These are phyloP conservation scores for Corchorus capsularis DNA, from an alignment of 345 rosid species.

Conservation along the genomic window DNA sequence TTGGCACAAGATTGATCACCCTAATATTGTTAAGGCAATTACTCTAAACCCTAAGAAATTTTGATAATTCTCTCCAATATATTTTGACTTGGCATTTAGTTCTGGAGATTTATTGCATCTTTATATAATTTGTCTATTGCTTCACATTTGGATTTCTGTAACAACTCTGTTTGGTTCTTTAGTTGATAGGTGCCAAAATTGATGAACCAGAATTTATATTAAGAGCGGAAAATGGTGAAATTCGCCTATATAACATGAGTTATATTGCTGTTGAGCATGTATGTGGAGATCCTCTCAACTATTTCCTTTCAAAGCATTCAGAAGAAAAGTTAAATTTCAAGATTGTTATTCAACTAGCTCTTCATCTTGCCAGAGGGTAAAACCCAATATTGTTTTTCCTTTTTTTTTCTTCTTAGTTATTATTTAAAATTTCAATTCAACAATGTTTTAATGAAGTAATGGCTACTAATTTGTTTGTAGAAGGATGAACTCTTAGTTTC, in stretches of 20 bases:
- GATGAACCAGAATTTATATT: background rate
- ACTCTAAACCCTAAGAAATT: no score
- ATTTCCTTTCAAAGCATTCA: conserved; percentile 19
- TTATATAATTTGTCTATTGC: no score
- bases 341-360: conserved; percentile 13
- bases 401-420: background rate
- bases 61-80: no score
- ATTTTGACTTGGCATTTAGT: no score
- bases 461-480: no score
- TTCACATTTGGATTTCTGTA: no score
- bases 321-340: conserved; percentile 22
- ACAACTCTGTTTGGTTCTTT: background rate
- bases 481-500: no score
- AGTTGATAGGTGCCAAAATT: conserved; percentile 8
- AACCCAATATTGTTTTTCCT: background rate
- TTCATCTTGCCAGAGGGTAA: conserved; percentile 33
- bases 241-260: background rate
- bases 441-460: background rate
- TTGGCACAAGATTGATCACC: no score
- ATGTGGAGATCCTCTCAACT: conserved; percentile 16
- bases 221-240: background rate
- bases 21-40: no score
- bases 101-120: no score
- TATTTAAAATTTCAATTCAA: background rate
- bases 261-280: conserved; percentile 19